Evolutionary conservation across 495 filamentous ascomycete genomes (phyloP), one percentile per base, ranked within the genome.

Genomic region (Extremus antarcticus): DNA sequence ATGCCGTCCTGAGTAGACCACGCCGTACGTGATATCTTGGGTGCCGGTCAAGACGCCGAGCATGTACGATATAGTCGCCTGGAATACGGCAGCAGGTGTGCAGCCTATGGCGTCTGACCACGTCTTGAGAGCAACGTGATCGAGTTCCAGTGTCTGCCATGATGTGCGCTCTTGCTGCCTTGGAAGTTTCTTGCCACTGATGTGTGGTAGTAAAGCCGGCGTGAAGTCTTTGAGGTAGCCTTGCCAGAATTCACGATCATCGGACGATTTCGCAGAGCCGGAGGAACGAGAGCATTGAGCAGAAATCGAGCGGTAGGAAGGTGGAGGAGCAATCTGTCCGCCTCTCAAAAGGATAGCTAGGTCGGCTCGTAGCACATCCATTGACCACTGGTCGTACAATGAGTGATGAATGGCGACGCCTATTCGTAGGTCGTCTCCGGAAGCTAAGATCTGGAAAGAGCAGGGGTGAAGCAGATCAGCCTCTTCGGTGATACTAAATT

Each of bases 381-480:
- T 75, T 3, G 85, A 87, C 88, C 88, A 94, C 4, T 86, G 88
- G 62, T 94, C 88, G 60, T 92, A 92, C 0, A 90, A 63, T 0
- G 84, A 79, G 68, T 94, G 88, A 57, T 91, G 84, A 25, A 94
- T 75, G 38, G 75, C 74, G 9, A 71, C 43, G 10, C 69, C 41
- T 9, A 84, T 40, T 0, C 75, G 66, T 1, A 77, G 51, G 2
- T 55, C 55, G 1, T 63, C 53, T 2, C 52, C 39, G 21, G 46
- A 58, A 11, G 59, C 51, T 4, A 66, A 59, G 0, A 88, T 63
- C 46, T 81, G 75, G 10, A 85, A 67, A 1, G 66, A 71, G 38
- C 88, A 69, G 1, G 86, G 85, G 22, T 70, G 70, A 9, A 84
- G 70, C 17, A 85, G 66, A 20, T 75, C 76, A 17, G 51, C 70